Evolutionary conservation across 208 protist species (phyloP).

Genomic region (Acanthamoeba triangularis): DNA sequence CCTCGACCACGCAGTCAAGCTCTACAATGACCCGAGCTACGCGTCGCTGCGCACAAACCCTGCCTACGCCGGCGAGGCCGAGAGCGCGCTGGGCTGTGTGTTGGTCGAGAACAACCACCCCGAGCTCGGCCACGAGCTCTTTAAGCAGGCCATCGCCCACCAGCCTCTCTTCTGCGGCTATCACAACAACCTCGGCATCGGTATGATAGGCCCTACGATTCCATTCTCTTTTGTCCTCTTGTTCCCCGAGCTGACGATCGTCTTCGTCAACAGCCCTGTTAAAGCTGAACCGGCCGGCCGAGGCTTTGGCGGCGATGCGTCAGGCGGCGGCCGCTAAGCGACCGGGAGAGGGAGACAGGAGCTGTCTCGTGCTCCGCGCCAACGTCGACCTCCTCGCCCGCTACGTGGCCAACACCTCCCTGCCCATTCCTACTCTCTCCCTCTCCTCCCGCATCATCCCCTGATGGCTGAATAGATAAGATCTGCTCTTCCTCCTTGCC

Average conservation of each 20-base stretch:
- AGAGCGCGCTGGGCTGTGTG: neutral
- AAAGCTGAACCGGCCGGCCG: neutral
- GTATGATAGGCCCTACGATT: neutral
- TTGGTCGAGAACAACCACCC: constrained; percentile 2
- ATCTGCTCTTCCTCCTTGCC: too few relatives aligned
- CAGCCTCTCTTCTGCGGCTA: constrained; percentile 41
- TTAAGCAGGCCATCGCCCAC: neutral
- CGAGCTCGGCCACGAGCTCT: neutral
- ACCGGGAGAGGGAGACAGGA: neutral
- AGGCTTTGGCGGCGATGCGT: neutral
- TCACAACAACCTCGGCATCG: constrained; percentile 32
- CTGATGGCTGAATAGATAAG: too few relatives aligned
- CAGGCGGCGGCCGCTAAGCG: neutral
- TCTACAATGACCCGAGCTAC: neutral
- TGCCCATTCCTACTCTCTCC: neutral
- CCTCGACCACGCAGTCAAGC: neutral
- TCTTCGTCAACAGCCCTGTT: neutral
- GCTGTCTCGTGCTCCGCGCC: neutral
- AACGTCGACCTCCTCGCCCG: constrained; percentile 15
- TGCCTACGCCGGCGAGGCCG: neutral
- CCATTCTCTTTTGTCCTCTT: neutral
- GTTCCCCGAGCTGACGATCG: neutral
- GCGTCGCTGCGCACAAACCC: too few relatives aligned
- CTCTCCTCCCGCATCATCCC: neutral
- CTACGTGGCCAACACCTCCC: constrained; percentile 2